A percentile compares a stretch with the other conserved stretches of the same genome.
Conservation (phyloP, 306 rosid species). For the Hippophae rhamnoides region DNA sequence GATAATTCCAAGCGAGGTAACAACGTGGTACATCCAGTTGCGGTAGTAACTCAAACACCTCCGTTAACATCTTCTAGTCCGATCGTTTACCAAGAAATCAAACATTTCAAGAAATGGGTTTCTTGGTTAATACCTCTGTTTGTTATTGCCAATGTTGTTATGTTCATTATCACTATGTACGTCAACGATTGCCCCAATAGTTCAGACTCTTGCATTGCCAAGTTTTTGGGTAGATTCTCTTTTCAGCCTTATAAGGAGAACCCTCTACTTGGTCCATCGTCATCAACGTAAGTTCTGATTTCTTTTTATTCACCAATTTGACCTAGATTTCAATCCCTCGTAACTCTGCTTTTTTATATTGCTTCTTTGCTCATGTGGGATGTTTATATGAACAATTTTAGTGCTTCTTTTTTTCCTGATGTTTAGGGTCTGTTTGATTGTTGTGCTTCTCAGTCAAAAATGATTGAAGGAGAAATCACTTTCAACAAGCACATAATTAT, state of each 20-base stretch:
- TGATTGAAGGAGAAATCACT: no score
- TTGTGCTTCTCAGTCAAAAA: not conserved
- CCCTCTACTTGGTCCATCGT: slow-evolving; percentile 92
- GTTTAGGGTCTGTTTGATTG: not conserved
- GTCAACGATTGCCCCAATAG: slow-evolving; percentile 87
- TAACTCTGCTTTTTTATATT: not conserved
- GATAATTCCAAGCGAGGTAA: slow-evolving; percentile 32
- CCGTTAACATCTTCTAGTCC: slow-evolving; percentile 24
- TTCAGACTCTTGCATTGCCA: slow-evolving; percentile 61
- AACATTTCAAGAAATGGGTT: slow-evolving; percentile 62
- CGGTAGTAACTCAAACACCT: slow-evolving; percentile 21
- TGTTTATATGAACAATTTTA: not conserved
- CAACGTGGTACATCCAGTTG: slow-evolving; percentile 48
- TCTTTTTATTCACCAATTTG: not conserved
- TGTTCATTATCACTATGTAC: slow-evolving; percentile 69
- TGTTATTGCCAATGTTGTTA: slow-evolving; percentile 43
- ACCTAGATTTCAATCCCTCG: not conserved
- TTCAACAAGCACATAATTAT: no score
- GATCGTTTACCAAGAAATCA: slow-evolving; percentile 27
- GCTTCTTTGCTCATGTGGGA: not conserved
- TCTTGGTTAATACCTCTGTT: slow-evolving; percentile 66
- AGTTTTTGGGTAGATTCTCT: slow-evolving; percentile 66
- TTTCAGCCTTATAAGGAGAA: slow-evolving; percentile 87
- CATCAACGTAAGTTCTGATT: slow-evolving; percentile 48
- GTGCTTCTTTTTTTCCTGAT: not conserved